phyloP scores from a whole-genome alignment of 768 basidiomycete genomes.

The Chalciporus chontae region DNA sequence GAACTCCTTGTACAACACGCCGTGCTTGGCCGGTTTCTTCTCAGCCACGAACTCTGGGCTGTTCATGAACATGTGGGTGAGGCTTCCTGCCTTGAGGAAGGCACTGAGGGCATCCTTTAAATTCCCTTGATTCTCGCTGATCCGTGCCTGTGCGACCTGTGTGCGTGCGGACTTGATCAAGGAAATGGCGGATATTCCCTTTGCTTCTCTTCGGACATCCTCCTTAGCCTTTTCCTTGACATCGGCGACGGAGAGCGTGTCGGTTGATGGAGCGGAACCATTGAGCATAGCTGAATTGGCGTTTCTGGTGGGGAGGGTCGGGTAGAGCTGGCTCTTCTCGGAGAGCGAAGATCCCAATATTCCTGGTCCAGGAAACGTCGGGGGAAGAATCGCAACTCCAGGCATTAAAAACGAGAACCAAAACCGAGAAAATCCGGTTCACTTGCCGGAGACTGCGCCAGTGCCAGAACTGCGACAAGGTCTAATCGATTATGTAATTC shows the following conservation, averaged over 20 bases:
- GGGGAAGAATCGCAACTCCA: constrained; percentile 38
- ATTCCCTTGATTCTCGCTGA: constrained; percentile 54
- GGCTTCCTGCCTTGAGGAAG: constrained; percentile 57
- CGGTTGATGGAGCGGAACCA: constrained; percentile 26
- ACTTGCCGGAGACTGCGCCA: too few relatives aligned
- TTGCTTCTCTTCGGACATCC: constrained; percentile 47
- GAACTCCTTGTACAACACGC: constrained; percentile 60
- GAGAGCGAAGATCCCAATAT: constrained; percentile 31
- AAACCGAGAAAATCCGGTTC: too few relatives aligned
- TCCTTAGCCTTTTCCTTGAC: constrained; percentile 47
- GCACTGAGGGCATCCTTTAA: constrained; percentile 57
- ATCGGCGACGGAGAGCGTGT: constrained; percentile 39
- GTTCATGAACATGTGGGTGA: constrained; percentile 57
- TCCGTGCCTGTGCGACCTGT: constrained; percentile 52
- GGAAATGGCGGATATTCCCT: constrained; percentile 55
- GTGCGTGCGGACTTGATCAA: constrained; percentile 62
- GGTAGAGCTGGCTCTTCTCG: constrained; percentile 14
- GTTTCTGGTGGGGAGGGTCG: constrained; percentile 15
- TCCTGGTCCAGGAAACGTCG: constrained; percentile 33
- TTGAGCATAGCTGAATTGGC: constrained; percentile 38
- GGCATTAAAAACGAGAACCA: constrained; percentile 33
- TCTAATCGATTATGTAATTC: constrained; percentile 27
- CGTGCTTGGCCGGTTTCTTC: constrained; percentile 46
- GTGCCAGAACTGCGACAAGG: constrained; percentile 12
- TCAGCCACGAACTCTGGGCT: constrained; percentile 54